Evolutionary conservation across 352 stramenopile species (phyloP), one percentile per base, ranked within the genome.

Genomic region (Peronospora destructor): DNA sequence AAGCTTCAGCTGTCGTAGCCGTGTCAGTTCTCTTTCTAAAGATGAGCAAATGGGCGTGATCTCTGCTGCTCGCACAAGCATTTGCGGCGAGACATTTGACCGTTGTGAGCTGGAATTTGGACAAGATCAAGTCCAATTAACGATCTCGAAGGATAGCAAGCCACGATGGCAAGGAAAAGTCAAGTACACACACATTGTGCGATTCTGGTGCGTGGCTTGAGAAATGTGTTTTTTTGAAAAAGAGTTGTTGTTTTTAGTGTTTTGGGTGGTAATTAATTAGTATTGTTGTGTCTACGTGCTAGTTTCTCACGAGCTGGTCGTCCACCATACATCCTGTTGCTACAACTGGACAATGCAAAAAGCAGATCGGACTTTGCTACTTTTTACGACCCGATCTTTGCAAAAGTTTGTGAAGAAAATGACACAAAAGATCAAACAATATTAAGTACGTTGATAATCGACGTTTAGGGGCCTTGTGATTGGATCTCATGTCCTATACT

Each of bases 361-460:
- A 60, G 56, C 0, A 26, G 61, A 7, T 71, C 63, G 6, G 37
- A 59, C 0, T 80, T 88, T 48, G 58, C 63, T 0, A 45, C 59
- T 21, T 84, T 86, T 42, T 88, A 73, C 42, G 77, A 88, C 53
- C 53, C 64, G 5, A 68, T 85, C 13, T 82, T 71, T 38, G 74
- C 72, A 3, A 60, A 66, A 38, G 54, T 62, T 8, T 68, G 39
- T 9, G 33, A 69, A 9, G 49, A 77, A 34, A 65, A 38, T 43
- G 59, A 36, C 35, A 23, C 9, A n/a, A 66, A 35, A 52, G 45
- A 14, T 14, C 50, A 28, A 37, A n/a, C n/a, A 45, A 49, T 23
- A 2, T 28, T 46, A n/a, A 64, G 76, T 87, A 62, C 26, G 66
- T 66, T 32, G 11, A 29, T 3, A 6, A 2, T 46, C 14, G 11